A percentile compares a stretch with the other conserved stretches of the same genome.
These are phyloP conservation scores for Gonium pectorale DNA, from an alignment of 139 green algal species.

Conservation along the genomic window DNA sequence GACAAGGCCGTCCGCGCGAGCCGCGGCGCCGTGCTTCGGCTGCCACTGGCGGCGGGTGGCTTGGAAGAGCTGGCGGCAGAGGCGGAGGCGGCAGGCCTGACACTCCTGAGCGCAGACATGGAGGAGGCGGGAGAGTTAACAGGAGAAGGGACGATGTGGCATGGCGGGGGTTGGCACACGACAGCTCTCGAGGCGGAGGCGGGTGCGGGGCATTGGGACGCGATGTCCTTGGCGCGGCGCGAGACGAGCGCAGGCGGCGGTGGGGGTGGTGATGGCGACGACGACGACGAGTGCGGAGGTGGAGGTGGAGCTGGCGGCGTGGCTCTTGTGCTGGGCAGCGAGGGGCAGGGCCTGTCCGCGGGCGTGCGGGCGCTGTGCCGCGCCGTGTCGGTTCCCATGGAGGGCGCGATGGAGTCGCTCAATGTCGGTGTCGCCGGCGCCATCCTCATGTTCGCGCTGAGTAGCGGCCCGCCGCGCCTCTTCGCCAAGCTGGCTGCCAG, in stretches of 20 bases:
- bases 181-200: background rate
- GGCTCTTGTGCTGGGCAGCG: slow-evolving; percentile 83
- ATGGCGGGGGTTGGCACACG: background rate
- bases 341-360: slow-evolving; percentile 80
- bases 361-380: slow-evolving; percentile 51
- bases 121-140: slow-evolving; percentile 45
- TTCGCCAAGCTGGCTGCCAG: background rate
- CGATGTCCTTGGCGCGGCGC: no score
- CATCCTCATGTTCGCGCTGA: slow-evolving; percentile 66
- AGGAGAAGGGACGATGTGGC: background rate
- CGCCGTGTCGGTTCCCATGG: slow-evolving; percentile 79
- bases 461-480: slow-evolving; percentile 44
- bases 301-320: slow-evolving; percentile 19
- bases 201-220: background rate
- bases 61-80: slow-evolving; percentile 50
- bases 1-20: slow-evolving; percentile 74
- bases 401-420: slow-evolving; percentile 78
- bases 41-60: slow-evolving; percentile 31
- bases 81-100: slow-evolving; percentile 34
- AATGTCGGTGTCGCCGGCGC: slow-evolving; percentile 85
- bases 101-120: slow-evolving; percentile 68
- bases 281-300: background rate
- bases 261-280: background rate
- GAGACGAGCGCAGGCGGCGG: background rate
- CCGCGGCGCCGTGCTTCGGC: slow-evolving; percentile 54